Conservation (phyloP, 768 basidiomycete species). For the Suillus subluteus region DNA sequence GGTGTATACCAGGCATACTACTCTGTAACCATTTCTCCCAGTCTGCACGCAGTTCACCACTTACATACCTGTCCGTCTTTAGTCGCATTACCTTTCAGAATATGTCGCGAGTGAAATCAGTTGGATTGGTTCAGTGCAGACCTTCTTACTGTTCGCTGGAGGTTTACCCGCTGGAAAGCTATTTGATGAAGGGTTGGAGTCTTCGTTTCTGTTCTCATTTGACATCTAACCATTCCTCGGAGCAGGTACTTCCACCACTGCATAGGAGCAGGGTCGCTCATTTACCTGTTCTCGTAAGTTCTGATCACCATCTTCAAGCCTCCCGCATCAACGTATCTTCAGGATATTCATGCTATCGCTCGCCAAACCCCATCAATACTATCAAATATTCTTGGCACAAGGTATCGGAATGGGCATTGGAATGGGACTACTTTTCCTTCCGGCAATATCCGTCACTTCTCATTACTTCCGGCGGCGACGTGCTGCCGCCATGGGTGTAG, state of each 20-base stretch:
- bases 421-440: constrained; percentile 58
- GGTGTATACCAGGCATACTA: constrained; percentile 58
- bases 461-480: constrained; percentile 50
- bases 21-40: constrained; percentile 33
- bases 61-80: constrained; percentile 2
- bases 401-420: constrained; percentile 60
- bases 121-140: constrained; percentile 56
- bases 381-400: constrained; percentile 59
- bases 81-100: constrained; percentile 42
- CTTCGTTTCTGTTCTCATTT: constrained; percentile 15
- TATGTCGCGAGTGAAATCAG: constrained; percentile 48
- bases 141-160: constrained; percentile 50
- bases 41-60: not conserved
- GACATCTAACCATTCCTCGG: not conserved
- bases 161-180: constrained; percentile 48
- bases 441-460: constrained; percentile 52
- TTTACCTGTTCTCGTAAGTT: constrained; percentile 48
- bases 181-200: constrained; percentile 49
- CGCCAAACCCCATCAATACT: constrained; percentile 49
- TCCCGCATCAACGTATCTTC: constrained; percentile 18
- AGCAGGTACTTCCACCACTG: constrained; percentile 45
- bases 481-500: constrained; percentile 52
- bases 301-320: not conserved
- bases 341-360: constrained; percentile 57
- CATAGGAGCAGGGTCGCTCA: constrained; percentile 37